Conservation (phyloP, 352 stramenopile genomes). For the Globisporangium carolinianum region DNA sequence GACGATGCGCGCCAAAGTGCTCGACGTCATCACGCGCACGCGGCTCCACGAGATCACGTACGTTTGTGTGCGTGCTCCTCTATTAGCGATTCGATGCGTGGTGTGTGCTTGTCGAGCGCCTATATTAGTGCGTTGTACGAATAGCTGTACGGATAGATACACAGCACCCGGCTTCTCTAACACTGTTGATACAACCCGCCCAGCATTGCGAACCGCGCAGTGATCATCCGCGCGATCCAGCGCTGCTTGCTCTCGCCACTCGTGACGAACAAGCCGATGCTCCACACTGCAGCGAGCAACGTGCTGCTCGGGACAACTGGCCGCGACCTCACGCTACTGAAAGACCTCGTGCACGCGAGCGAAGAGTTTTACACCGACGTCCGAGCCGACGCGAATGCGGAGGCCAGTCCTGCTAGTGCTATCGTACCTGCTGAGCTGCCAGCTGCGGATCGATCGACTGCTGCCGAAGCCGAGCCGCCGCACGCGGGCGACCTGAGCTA, state of each 20-base stretch:
- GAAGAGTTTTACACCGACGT: conserved; percentile 41
- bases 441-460: neutral
- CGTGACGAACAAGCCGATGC: conserved; percentile 52
- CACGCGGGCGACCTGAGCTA: conserved; percentile 73
- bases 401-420: neutral
- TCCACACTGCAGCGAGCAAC: conserved; percentile 64
- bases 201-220: conserved; percentile 59
- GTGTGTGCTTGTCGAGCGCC: too few relatives aligned
- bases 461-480: conserved; percentile 24
- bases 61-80: neutral
- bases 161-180: neutral
- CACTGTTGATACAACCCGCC: neutral
- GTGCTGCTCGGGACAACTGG: conserved; percentile 66
- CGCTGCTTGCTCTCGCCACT: conserved; percentile 63
- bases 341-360: conserved; percentile 71
- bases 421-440: neutral
- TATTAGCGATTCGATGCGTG: neutral
- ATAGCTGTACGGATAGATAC: too few relatives aligned
- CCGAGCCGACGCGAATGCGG: neutral
- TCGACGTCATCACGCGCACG: conserved; percentile 69
- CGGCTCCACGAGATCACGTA: conserved; percentile 61
- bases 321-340: conserved; percentile 62
- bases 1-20: conserved; percentile 50
- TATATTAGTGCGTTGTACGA: too few relatives aligned
- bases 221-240: conserved; percentile 79